Percentiles rank a stretch among this genome's conserved stretches.
phyloP scores from a whole-genome alignment of 108 stramenopile genomes.

The Pseudonitzschia pungens region DNA sequence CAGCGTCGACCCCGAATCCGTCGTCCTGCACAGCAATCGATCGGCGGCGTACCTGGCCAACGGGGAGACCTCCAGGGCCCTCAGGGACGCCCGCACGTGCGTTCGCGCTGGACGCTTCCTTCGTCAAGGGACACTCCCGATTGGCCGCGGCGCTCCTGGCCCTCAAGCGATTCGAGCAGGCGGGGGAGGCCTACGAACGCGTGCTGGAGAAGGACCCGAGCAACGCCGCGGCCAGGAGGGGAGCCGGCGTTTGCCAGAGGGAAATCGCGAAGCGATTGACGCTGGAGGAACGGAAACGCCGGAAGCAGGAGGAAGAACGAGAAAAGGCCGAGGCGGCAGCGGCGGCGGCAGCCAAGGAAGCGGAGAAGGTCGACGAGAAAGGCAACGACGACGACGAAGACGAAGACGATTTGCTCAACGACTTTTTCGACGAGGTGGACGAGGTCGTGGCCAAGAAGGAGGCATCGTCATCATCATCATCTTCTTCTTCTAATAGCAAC shows the following conservation, averaged over 20 bases:
- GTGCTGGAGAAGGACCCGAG: constrained; percentile 55
- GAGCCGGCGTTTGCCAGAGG: constrained; percentile 55
- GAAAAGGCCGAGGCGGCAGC: constrained; percentile 25
- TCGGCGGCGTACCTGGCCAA: constrained; percentile 80
- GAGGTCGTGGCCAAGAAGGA: constrained; percentile 59
- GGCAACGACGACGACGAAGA: no score
- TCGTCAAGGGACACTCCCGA: constrained; percentile 71
- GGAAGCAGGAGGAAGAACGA: constrained; percentile 34
- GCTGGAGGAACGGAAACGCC: constrained; percentile 32
- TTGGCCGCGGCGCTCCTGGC: constrained; percentile 77
- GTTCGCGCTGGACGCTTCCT: constrained; percentile 45
- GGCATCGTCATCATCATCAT: no score
- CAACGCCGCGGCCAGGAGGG: constrained; percentile 63
- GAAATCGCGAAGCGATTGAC: constrained; percentile 42
- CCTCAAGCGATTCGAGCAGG: constrained; percentile 66
- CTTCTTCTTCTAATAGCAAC: no score
- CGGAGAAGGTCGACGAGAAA: no score
- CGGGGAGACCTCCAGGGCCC: constrained; percentile 70
- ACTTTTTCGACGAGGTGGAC: constrained; percentile 87
- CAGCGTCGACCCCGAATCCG: constrained; percentile 62
- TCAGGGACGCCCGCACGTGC: constrained; percentile 69
- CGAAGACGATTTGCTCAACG: constrained; percentile 70
- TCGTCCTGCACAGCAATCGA: constrained; percentile 70
- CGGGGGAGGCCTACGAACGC: constrained; percentile 51
- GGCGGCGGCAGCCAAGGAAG: constrained; percentile 25